Percentiles rank a stretch among this genome's conserved stretches.
Evolutionary conservation across 225 moss, liverwort and hornwort genomes (phyloP).

Genomic region (Bryum argenteum): DNA sequence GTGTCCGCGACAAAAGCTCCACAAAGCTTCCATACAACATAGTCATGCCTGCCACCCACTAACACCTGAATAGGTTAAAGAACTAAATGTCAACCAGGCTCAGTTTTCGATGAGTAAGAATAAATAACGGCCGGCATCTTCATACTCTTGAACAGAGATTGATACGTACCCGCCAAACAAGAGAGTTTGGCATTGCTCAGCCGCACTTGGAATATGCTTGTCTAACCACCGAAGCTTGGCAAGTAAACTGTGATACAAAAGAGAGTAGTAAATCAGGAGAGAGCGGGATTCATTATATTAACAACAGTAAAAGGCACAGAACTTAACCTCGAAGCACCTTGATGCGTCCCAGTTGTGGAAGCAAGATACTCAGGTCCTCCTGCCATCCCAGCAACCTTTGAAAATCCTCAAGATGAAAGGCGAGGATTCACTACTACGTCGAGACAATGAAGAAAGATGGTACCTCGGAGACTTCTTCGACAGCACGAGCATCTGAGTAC

Average conservation of each 20-base stretch:
- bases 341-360: conserved; percentile 72
- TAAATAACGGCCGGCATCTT: neutral
- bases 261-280: neutral
- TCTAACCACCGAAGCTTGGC: conserved; percentile 96
- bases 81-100: conserved; percentile 20
- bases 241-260: conserved; percentile 56
- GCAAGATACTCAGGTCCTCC: conserved; percentile 65
- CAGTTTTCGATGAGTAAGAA: no score
- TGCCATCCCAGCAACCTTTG: conserved; percentile 79
- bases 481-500: conserved; percentile 86
- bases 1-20: conserved; percentile 70
- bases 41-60: conserved; percentile 76
- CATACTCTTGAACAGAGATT: neutral
- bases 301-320: conserved; percentile 8
- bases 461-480: conserved; percentile 71
- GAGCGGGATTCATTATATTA: neutral
- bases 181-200: conserved; percentile 53
- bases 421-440: neutral
- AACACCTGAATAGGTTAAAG: conserved; percentile 22
- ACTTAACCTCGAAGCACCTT: conserved; percentile 80
- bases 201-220: conserved; percentile 60
- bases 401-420: conserved; percentile 28
- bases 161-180: conserved; percentile 73
- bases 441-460: conserved; percentile 10
- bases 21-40: conserved; percentile 90